Conservation (phyloP, 2,329 filamentous ascomycete species). For the Cladophialophora chaetospira region DNA sequence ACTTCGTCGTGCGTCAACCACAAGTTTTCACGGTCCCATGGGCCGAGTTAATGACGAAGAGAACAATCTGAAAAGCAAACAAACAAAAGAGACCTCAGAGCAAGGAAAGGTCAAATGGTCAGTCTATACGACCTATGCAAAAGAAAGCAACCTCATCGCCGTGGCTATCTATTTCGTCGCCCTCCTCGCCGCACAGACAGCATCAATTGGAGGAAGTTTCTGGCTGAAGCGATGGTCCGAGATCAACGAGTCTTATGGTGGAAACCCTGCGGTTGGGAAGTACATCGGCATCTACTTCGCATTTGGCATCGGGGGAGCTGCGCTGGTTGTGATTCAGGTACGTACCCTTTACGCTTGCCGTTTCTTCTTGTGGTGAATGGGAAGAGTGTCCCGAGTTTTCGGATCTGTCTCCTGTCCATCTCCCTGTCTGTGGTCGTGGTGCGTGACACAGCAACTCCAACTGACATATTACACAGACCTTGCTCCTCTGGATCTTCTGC, state of each 20-base stretch:
- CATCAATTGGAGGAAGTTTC: slow-evolving; percentile 78
- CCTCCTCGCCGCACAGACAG: slow-evolving; percentile 77
- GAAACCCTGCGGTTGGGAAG: slow-evolving; percentile 77
- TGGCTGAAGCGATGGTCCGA: slow-evolving; percentile 97
- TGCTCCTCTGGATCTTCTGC: slow-evolving; percentile 99
- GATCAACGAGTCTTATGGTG: slow-evolving; percentile 65
- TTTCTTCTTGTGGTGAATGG: background rate
- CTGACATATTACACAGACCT: slow-evolving; percentile 51
- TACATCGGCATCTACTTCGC: slow-evolving; percentile 96
- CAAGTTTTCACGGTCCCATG: slow-evolving; percentile 82
- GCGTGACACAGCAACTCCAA: background rate
- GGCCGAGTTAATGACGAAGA: slow-evolving; percentile 84
- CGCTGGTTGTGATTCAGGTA: slow-evolving; percentile 77
- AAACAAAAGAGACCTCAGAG: slow-evolving; percentile 83
- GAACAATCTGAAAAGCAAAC: slow-evolving; percentile 70
- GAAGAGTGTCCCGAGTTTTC: background rate
- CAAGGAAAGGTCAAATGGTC: slow-evolving; percentile 98
- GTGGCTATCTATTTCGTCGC: slow-evolving; percentile 78
- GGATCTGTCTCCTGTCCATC: background rate
- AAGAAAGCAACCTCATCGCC: slow-evolving; percentile 84
- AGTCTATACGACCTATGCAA: slow-evolving; percentile 92
- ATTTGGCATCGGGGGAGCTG: slow-evolving; percentile 83
- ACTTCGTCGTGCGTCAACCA: slow-evolving; percentile 84
- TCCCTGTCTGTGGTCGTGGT: background rate
- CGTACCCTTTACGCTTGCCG: slow-evolving; percentile 5